Percentiles rank a stretch among this genome's conserved stretches.
phyloP scores from a whole-genome alignment of 768 basidiomycete species.

The Brasilioporus rufonigricans region DNA sequence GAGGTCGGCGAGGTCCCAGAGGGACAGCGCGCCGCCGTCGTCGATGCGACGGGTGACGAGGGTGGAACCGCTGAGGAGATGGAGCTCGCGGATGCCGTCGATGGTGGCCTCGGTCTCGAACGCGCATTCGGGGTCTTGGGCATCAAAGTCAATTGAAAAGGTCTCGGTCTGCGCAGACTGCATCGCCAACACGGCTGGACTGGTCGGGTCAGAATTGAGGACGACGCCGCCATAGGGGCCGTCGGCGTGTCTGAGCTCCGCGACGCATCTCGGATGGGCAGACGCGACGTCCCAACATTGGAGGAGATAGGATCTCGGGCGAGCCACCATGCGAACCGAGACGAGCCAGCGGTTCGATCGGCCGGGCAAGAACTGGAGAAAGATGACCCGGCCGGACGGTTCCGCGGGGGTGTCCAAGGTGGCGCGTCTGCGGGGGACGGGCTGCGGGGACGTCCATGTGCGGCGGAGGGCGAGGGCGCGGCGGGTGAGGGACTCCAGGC shows the following conservation, averaged over 20 bases:
- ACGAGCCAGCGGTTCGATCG: conserved; percentile 45
- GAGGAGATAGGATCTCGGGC: conserved; percentile 34
- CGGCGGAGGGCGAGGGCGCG: conserved; percentile 42
- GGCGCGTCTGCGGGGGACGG: conserved; percentile 29
- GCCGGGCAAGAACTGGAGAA: conserved; percentile 47
- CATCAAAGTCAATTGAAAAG: conserved; percentile 39
- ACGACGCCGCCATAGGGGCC: conserved; percentile 41
- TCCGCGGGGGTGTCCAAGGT: conserved; percentile 27
- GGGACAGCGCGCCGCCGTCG: conserved; percentile 27
- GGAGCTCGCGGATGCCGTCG: conserved; percentile 33
- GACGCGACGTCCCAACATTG: conserved; percentile 57
- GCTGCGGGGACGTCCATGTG: conserved; percentile 49
- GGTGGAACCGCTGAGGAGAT: conserved; percentile 36
- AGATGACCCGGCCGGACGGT: conserved; percentile 36
- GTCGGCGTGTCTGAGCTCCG: conserved; percentile 34
- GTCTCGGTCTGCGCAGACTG: conserved; percentile 41
- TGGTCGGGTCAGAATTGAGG: conserved; percentile 41
- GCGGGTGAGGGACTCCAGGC: conserved; percentile 43
- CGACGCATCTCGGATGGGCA: conserved; percentile 39
- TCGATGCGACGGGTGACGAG: conserved; percentile 38
- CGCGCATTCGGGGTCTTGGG: conserved; percentile 33
- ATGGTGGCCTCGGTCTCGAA: conserved; percentile 36
- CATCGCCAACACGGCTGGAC: conserved; percentile 40
- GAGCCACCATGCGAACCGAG: conserved; percentile 36
- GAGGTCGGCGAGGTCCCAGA: conserved; percentile 38